These are phyloP conservation scores for Passiflora organensis DNA, from an alignment of 345 rosid genomes.

Conservation along the genomic window DNA sequence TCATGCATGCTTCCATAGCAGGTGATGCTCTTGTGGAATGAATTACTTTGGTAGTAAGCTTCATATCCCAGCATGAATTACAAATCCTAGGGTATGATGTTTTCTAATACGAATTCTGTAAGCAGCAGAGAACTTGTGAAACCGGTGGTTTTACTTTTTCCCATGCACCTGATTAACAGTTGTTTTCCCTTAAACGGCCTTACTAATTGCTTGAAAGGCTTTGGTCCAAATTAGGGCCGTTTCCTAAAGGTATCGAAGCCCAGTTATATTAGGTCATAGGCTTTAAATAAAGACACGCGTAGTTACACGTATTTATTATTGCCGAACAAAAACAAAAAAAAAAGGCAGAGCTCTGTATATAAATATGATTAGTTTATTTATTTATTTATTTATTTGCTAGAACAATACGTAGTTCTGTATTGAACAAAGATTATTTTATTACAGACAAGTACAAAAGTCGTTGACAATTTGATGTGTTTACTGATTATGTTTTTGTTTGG, in stretches of 20 bases:
- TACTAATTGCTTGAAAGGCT: not conserved
- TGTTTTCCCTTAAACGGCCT: too few species aligned
- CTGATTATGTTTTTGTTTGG: conserved; percentile 10
- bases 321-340: too few species aligned
- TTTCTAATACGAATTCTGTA: too few species aligned
- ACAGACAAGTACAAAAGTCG: conserved; percentile 9
- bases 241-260: not conserved
- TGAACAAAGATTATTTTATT: conserved; percentile 2
- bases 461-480: conserved; percentile 17
- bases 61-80: too few species aligned
- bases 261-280: too few species aligned
- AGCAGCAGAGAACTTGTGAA: conserved; percentile 6
- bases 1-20: not conserved
- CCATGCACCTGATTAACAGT: not conserved
- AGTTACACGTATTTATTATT: too few species aligned
- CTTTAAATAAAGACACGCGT: too few species aligned
- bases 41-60: too few species aligned
- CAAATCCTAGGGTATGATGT: too few species aligned
- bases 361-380: not conserved
- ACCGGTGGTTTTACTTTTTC: not conserved
- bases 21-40: not conserved
- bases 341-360: too few species aligned
- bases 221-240: not conserved
- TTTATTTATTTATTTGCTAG: not conserved
- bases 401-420: not conserved